phyloP scores from a whole-genome alignment of 2,329 filamentous ascomycete species.

The Colletotrichum sidae region DNA sequence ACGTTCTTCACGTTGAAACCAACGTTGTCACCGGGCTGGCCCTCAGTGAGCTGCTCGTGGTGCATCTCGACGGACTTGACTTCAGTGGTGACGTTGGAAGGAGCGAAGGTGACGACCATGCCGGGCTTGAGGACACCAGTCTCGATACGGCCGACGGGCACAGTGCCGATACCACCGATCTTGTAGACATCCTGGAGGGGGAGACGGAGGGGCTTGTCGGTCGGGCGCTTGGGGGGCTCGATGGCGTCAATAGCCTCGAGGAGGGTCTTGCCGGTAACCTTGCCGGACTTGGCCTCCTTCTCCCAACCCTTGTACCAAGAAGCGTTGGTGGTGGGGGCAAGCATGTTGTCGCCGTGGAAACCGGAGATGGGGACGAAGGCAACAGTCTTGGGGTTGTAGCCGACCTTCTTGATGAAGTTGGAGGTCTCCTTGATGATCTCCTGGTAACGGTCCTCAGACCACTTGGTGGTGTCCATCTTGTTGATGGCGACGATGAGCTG shows the following conservation, averaged over 20 bases:
- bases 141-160: constrained; percentile 99
- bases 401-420: constrained; percentile 99
- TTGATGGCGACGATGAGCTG: constrained; percentile 99
- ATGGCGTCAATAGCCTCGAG: constrained; percentile 99
- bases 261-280: constrained; percentile 94
- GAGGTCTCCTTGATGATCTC: constrained; percentile 99
- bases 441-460: constrained; percentile 94
- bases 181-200: constrained; percentile 99
- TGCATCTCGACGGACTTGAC: constrained; percentile 99
- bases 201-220: constrained; percentile 99
- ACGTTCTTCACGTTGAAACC: constrained; percentile 99
- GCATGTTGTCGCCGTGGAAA: constrained; percentile 99
- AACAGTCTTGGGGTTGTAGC: constrained; percentile 99
- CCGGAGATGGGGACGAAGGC: constrained; percentile 99
- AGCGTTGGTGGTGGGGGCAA: constrained; percentile 88
- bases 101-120: constrained; percentile 98
- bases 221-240: constrained; percentile 90
- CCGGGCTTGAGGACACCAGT: constrained; percentile 93
- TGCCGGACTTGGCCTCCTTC: constrained; percentile 94
- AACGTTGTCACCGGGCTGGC: constrained; percentile 99
- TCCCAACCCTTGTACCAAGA: constrained; percentile 99
- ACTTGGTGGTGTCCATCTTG: constrained; percentile 99
- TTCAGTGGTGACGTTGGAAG: constrained; percentile 99
- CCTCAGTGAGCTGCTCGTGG: constrained; percentile 98
- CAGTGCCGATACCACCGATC: constrained; percentile 99